Evolutionary conservation across 2,329 filamentous ascomycete genomes (phyloP).

Genomic region (Ophiostoma sp.): DNA sequence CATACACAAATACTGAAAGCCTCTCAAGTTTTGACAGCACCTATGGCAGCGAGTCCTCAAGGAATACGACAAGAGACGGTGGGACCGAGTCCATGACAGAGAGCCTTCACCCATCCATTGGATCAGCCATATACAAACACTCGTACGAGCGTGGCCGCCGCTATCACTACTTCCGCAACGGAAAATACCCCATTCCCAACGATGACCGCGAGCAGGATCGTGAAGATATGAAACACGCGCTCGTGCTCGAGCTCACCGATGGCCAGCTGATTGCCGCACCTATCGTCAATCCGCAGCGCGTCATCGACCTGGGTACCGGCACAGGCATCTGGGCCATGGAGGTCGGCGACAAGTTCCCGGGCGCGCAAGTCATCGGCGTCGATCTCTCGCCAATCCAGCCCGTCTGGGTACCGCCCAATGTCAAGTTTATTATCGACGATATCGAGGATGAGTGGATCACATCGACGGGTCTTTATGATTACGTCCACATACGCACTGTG

Average conservation of each 20-base stretch:
- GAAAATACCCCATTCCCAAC: slow-evolving; percentile 45
- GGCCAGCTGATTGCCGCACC: slow-evolving; percentile 40
- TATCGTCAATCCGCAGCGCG: slow-evolving; percentile 39
- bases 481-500: slow-evolving; percentile 47
- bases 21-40: not conserved
- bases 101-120: slow-evolving; percentile 17
- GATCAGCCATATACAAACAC: slow-evolving; percentile 24
- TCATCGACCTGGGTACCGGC: slow-evolving; percentile 48
- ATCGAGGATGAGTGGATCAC: slow-evolving; percentile 53
- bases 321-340: slow-evolving; percentile 43
- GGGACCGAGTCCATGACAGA: not conserved
- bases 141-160: slow-evolving; percentile 27
- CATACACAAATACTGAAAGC: not conserved
- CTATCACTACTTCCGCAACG: slow-evolving; percentile 42
- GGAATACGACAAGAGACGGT: not conserved
- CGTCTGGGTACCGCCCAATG: slow-evolving; percentile 51
- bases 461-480: slow-evolving; percentile 48
- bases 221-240: slow-evolving; percentile 43
- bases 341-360: slow-evolving; percentile 41
- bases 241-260: slow-evolving; percentile 43
- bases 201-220: slow-evolving; percentile 43
- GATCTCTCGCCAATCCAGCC: slow-evolving; percentile 46
- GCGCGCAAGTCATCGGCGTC: slow-evolving; percentile 39
- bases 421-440: slow-evolving; percentile 59
- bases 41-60: not conserved